Base-by-base conservation (phyloP, 345 rosid genomes). In the Capsella bursapastoris region DNA sequence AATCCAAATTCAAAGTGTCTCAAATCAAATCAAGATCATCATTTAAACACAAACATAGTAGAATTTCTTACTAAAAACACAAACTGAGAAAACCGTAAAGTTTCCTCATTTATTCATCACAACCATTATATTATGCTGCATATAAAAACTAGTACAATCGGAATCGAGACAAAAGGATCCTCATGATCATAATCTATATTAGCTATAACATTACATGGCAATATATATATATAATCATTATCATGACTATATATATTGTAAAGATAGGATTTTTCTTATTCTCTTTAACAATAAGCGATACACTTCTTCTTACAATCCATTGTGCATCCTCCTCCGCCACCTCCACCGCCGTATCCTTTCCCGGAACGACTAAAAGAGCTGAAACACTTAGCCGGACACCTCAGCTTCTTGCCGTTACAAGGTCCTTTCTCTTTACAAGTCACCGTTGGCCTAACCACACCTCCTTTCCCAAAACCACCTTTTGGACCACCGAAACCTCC, bases 301-400 rank as follows among this genome's bases (percentile, higher is more conserved):
- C 99, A 95, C 77, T 90, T 91, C 81, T 91, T 90, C 93, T 94
- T 89, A 69, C 99, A 95, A 55, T 95, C 99, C 82, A 90, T 80
- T 43, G 92, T 95, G 81, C 99, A 95, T 1, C 99, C 92, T 1
- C 99, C 99, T 0, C 99, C 96, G 0, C 99, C 99, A 3, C 99
- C 99, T 0, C 99, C 99, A 13, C 72, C 83, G 11, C 99, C 99
- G 40, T 85, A 95, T 4, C 97, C 97, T 81, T 90, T 90, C 77
- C 99, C 99, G 2, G 99, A 89, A 14, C 86, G 83, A 83, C 93
- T 90, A 63, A 79, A 89, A n/a, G 91, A 90, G 55, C 80, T 81
- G 85, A 92, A 95, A 68, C 99, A 95, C 92, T 89, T 95, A 5
- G 93, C 90, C 6, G 99, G 99, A 77, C 98, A 93, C 31, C 85